Evolutionary conservation across 2,329 filamentous ascomycete genomes (phyloP).

Genomic region (Colletotrichum siamense): DNA sequence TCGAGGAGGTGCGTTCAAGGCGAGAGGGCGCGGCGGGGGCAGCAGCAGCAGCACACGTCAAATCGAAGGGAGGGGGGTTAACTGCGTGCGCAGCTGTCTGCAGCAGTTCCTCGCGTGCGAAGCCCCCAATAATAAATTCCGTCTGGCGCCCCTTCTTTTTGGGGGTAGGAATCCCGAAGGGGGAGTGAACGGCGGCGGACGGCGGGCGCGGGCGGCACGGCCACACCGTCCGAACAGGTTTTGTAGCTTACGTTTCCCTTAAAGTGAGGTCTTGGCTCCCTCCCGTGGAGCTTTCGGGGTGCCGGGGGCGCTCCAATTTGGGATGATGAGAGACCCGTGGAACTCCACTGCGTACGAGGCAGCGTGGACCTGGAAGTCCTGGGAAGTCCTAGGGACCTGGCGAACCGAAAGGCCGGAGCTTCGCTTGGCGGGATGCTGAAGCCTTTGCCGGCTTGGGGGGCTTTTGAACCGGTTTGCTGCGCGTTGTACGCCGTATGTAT

Average conservation of each 20-base stretch:
- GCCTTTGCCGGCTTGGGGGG: neutral
- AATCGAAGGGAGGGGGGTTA: neutral
- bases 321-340: slow-evolving; percentile 17
- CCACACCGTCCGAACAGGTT: slow-evolving; percentile 21
- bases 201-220: slow-evolving; percentile 14
- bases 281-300: slow-evolving; percentile 12
- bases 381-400: neutral
- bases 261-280: slow-evolving; percentile 15
- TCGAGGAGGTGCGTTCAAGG: neutral
- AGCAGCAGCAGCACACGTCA: neutral
- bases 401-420: slow-evolving; percentile 5
- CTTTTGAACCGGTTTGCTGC: neutral
- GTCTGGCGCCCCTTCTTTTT: neutral
- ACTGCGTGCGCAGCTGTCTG: neutral
- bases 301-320: slow-evolving; percentile 9
- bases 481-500: neutral
- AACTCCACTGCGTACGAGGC: slow-evolving; percentile 17
- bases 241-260: slow-evolving; percentile 21
- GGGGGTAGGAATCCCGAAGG: slow-evolving; percentile 5
- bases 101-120: neutral
- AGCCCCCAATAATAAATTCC: slow-evolving; percentile 19
- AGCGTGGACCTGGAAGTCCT: slow-evolving; percentile 7
- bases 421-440: slow-evolving; percentile 1
- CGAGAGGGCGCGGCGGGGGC: neutral
- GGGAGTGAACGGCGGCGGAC: neutral